Conservation (phyloP, 1,284 basidiomycete genomes). For the Puccinia coronata region DNA sequence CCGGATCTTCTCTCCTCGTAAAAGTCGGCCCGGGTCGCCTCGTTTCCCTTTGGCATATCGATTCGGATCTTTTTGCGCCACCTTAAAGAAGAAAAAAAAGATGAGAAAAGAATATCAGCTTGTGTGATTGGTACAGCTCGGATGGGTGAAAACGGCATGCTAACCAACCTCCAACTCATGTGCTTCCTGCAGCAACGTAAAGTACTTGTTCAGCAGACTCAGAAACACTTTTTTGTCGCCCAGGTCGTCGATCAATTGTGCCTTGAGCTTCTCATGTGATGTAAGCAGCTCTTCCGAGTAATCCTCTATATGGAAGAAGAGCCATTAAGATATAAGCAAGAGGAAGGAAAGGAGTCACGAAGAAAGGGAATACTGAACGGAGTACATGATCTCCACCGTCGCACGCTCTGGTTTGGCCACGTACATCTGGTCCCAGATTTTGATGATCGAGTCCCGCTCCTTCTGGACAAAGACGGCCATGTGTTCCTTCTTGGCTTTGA, state of each 20-base stretch:
- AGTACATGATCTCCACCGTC: constrained; percentile 76
- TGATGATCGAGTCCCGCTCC: constrained; percentile 76
- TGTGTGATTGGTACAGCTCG: no score
- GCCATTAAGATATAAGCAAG: background rate
- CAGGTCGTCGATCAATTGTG: constrained; percentile 75
- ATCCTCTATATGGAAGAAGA: constrained; percentile 66
- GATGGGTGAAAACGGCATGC: background rate
- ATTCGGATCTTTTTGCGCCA: constrained; percentile 51
- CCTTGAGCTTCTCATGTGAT: constrained; percentile 84
- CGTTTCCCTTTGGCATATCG: constrained; percentile 45
- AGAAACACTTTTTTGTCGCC: constrained; percentile 75
- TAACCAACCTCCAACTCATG: constrained; percentile 71
- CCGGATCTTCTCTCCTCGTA: constrained; percentile 95
- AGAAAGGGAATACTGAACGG: constrained; percentile 65
- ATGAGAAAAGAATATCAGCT: background rate
- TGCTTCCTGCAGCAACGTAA: constrained; percentile 85
- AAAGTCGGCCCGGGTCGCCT: constrained; percentile 62
- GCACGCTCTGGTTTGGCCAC: constrained; percentile 76
- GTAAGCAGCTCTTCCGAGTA: constrained; percentile 82
- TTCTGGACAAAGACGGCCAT: constrained; percentile 82
- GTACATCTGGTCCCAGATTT: constrained; percentile 83
- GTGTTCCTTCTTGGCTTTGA: constrained; percentile 80
- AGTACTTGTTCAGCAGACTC: constrained; percentile 78
- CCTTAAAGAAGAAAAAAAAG: background rate
- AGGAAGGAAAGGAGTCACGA: constrained; percentile 4